Percentiles rank a stretch among this genome's conserved stretches.
Evolutionary conservation across 2,329 filamentous ascomycete species (phyloP).

Genomic region (Macrophomina pseudophaseolina): DNA sequence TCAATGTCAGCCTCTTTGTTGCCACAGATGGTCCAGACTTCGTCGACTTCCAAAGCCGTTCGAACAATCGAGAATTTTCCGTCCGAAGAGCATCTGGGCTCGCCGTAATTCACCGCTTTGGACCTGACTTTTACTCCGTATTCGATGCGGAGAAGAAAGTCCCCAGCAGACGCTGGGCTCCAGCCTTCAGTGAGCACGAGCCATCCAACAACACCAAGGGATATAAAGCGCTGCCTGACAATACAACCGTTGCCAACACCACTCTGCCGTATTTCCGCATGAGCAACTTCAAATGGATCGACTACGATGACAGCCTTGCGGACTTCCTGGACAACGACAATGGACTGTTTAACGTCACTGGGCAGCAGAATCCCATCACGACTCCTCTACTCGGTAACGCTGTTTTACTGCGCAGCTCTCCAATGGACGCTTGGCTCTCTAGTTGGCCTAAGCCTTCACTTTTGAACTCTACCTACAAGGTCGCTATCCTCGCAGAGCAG

Average conservation of each 20-base stretch:
- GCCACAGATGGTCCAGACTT: background rate
- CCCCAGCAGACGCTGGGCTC: constrained; percentile 17
- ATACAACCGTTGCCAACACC: constrained; percentile 11
- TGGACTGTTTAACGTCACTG: constrained; percentile 20
- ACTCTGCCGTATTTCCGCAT: constrained; percentile 18
- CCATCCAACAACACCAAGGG: background rate
- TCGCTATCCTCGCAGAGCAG: constrained; percentile 3
- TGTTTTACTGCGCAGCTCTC: background rate
- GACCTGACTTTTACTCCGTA: constrained; percentile 12
- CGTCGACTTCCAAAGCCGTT: background rate
- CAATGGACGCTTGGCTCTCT: background rate
- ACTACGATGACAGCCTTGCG: constrained; percentile 10
- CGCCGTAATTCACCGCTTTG: constrained; percentile 16
- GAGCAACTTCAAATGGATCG: constrained; percentile 12
- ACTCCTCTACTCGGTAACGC: constrained; percentile 11
- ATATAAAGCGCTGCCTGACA: constrained; percentile 10
- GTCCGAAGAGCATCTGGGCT: constrained; percentile 12
- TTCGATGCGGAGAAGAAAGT: background rate
- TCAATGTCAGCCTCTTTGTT: constrained; percentile 13
- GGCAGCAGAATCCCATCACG: constrained; percentile 2
- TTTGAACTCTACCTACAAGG: background rate
- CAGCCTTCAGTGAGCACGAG: constrained; percentile 10
- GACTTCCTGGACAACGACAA: constrained; percentile 11
- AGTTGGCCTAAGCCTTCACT: background rate
- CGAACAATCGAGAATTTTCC: constrained; percentile 12